phyloP scores from a whole-genome alignment of 2,329 filamentous ascomycete genomes.

The Colletotrichum shisoi region DNA sequence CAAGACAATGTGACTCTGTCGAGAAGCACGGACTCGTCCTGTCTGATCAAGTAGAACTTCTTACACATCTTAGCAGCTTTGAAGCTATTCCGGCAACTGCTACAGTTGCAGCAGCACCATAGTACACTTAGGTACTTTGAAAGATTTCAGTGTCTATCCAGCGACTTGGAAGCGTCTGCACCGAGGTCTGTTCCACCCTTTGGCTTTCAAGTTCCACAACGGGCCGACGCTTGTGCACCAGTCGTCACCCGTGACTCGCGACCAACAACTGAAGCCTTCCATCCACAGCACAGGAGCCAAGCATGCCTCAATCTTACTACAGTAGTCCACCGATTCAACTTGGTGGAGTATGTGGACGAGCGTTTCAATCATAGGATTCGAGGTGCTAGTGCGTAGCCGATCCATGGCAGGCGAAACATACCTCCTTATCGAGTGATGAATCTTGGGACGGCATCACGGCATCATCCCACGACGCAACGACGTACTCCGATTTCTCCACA shows the following conservation, averaged over 20 bases:
- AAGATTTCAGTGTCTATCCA: conserved; percentile 9
- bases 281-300: not conserved
- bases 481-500: conserved; percentile 25
- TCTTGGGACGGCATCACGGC: conserved; percentile 30
- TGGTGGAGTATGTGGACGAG: not conserved
- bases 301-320: no score
- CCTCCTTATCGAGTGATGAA: conserved; percentile 23
- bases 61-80: conserved; percentile 11
- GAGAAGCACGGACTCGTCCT: not conserved
- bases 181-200: conserved; percentile 1
- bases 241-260: not conserved
- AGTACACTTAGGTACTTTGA: not conserved
- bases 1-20: not conserved
- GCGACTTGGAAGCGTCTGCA: conserved; percentile 4
- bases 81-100: conserved; percentile 10
- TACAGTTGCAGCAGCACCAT: conserved; percentile 11
- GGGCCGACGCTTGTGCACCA: not conserved
- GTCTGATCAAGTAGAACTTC: not conserved
- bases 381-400: conserved; percentile 30
- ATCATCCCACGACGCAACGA: conserved; percentile 10
- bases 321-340: not conserved
- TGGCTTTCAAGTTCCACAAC: not conserved
- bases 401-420: conserved; percentile 33
- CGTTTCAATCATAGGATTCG: not conserved
- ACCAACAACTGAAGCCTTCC: conserved; percentile 16